These are phyloP conservation scores for Linnemannia elongata DNA, from an alignment of 192 early-diverging fungal species.

Conservation along the genomic window DNA sequence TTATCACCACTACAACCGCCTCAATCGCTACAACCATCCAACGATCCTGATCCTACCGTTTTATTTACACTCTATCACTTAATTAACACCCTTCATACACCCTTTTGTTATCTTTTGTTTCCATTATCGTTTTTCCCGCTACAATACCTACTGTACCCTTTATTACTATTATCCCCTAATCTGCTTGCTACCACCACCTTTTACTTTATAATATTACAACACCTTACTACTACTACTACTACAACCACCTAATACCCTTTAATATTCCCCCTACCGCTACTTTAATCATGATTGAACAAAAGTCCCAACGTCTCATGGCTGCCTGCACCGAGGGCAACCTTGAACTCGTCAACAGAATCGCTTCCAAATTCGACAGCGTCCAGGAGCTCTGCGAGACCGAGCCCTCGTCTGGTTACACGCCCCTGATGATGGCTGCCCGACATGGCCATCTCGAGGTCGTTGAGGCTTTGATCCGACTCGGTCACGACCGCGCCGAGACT, in stretches of 20 bases:
- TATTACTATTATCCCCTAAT: neutral
- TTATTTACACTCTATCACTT: neutral
- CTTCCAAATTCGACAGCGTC: slow-evolving; percentile 40
- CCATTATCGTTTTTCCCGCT: neutral
- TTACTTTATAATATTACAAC: neutral
- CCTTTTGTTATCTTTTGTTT: neutral
- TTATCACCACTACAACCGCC: neutral
- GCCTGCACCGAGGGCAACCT: slow-evolving; percentile 47
- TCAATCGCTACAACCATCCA: neutral
- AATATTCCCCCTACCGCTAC: neutral
- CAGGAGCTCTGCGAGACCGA: slow-evolving; percentile 43
- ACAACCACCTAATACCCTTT: neutral
- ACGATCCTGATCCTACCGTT: neutral
- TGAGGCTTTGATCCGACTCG: slow-evolving; percentile 44
- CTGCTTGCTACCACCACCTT: neutral
- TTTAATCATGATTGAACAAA: slow-evolving; percentile 43
- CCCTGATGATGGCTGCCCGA: slow-evolving; percentile 50
- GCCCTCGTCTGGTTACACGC: slow-evolving; percentile 38
- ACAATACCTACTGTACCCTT: neutral
- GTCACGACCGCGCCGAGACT: slow-evolving; percentile 44
- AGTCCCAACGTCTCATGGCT: slow-evolving; percentile 40
- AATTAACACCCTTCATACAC: too few relatives aligned
- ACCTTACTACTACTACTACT: slow-evolving; percentile 1
- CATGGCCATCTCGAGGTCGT: slow-evolving; percentile 49
- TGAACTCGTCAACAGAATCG: slow-evolving; percentile 47